Evolutionary conservation across 2,329 filamentous ascomycete species (phyloP), one percentile per base, ranked within the genome.

Genomic region (Pestalotiopsis sp.): DNA sequence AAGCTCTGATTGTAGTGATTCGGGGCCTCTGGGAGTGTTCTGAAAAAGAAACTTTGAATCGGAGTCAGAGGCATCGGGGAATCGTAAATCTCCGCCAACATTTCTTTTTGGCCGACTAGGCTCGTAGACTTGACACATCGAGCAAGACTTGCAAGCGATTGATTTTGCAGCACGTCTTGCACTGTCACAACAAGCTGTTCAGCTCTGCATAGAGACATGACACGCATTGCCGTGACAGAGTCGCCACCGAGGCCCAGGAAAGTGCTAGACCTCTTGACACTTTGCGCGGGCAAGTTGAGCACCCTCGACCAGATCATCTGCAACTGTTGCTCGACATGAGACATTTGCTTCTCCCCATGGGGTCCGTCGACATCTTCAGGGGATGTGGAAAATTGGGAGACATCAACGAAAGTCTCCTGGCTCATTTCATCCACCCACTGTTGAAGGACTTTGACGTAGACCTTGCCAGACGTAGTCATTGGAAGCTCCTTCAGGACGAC

Each of bases 1-100:
- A 69, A 69, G 4, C 63, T 69, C 52, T 69, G 67, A 14, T 69
- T 69, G 25, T 61, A 69, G 45, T 66, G 63, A 41, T 66, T 69
- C 0, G 64, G 17, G 1, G 17, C 63, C 9, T 56, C 67, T 14
- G 38, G 63, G 4, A 66, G 59, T 5, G 41, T 41, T 23, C 58
- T 25, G 58, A 69, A 69, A 41, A 69, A 69, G 17, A 69, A 56
- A 12, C 17, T 57, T 45, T 69, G 67, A 9, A 69, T 63, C 4
- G 67, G 57, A 39, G 57, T 62, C 6, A 69, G 4, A 2, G 31
- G 45, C 2, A 66, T 39, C 12, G 67, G 41, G 11, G 63, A 63
- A 25, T 69, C 67, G 14, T 66, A 66, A 38, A 69, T 62, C 27
- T 69, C 64, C 11, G 66, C 17, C 39, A 66, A 1, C 39, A 12